phyloP scores from a whole-genome alignment of 495 filamentous ascomycete species.

The Delitschia confertaspora region DNA sequence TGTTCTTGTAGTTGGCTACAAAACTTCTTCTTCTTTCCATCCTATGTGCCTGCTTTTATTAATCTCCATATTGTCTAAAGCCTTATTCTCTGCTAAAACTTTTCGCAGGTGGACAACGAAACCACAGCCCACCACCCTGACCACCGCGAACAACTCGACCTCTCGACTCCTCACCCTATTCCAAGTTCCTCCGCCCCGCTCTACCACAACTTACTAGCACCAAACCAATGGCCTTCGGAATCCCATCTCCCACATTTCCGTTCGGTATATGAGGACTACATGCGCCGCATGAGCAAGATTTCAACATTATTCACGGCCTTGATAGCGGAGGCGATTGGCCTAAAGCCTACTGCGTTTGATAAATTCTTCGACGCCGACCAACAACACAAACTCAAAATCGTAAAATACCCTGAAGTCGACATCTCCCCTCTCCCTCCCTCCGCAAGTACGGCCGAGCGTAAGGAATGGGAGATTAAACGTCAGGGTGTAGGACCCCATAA shows the following conservation, averaged over 20 bases:
- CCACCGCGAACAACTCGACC: constrained; percentile 85
- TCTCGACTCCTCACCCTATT: constrained; percentile 64
- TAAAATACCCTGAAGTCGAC: constrained; percentile 70
- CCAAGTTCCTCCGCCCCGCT: constrained; percentile 55
- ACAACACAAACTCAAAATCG: constrained; percentile 87
- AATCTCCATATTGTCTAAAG: constrained; percentile 1
- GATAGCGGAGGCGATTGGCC: constrained; percentile 77
- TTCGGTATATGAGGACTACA: constrained; percentile 60
- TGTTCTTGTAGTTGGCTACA: too few relatives aligned
- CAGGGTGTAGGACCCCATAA: constrained; percentile 91
- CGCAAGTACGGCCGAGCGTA: constrained; percentile 19
- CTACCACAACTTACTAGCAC: constrained; percentile 72
- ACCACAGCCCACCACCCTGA: constrained; percentile 41
- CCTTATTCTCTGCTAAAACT: neutral
- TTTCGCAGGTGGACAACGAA: constrained; percentile 35
- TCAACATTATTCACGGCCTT: constrained; percentile 70
- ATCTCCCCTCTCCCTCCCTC: constrained; percentile 35
- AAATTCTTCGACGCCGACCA: constrained; percentile 73
- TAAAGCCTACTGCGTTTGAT: constrained; percentile 63
- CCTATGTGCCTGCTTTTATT: neutral
- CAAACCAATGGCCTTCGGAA: constrained; percentile 83
- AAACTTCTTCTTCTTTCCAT: neutral
- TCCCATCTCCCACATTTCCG: constrained; percentile 62
- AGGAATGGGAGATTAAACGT: constrained; percentile 41
- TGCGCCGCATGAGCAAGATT: constrained; percentile 59